Percentiles rank a stretch among this genome's conserved stretches.
Evolutionary conservation across 2,329 filamentous ascomycete species (phyloP).

Genomic region (Paraphaeosphaeria sporulosa): DNA sequence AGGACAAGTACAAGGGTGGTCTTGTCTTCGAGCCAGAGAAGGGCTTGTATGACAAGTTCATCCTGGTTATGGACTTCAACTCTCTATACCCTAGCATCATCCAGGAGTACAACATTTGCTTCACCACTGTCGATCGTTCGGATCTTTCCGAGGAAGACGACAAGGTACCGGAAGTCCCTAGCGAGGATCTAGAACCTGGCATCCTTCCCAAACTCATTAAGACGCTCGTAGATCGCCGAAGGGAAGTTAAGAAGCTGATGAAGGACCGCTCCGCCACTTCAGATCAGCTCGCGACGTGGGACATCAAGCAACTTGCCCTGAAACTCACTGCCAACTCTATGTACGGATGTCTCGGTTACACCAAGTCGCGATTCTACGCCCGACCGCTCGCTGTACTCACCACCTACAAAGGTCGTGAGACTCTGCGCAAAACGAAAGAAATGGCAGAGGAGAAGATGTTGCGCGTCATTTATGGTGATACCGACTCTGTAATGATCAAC

Average conservation of each 20-base stretch:
- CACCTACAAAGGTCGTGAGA: conserved; percentile 96
- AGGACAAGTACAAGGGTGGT: conserved; percentile 99
- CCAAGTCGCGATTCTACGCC: conserved; percentile 96
- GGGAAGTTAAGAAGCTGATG: conserved; percentile 96
- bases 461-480: conserved; percentile 98
- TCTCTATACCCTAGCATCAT: conserved; percentile 98
- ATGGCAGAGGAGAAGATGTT: conserved; percentile 90
- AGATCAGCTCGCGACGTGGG: conserved; percentile 92
- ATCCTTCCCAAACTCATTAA: conserved; percentile 91
- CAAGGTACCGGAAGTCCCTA: conserved; percentile 84
- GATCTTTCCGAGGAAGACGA: conserved; percentile 81
- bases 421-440: conserved; percentile 93
- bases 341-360: conserved; percentile 98
- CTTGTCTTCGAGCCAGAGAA: conserved; percentile 98
- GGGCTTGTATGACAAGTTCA: conserved; percentile 96
- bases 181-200: conserved; percentile 75
- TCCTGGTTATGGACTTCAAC: conserved; percentile 99
- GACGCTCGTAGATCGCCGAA: conserved; percentile 85
- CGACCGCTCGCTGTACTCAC: conserved; percentile 93
- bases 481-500: conserved; percentile 99
- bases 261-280: conserved; percentile 87
- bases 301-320: conserved; percentile 95
- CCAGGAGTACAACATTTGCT: conserved; percentile 99
- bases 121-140: conserved; percentile 90
- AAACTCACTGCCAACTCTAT: conserved; percentile 99